Conservation (phyloP, 768 basidiomycete genomes). For the Lactarius evosmus region DNA sequence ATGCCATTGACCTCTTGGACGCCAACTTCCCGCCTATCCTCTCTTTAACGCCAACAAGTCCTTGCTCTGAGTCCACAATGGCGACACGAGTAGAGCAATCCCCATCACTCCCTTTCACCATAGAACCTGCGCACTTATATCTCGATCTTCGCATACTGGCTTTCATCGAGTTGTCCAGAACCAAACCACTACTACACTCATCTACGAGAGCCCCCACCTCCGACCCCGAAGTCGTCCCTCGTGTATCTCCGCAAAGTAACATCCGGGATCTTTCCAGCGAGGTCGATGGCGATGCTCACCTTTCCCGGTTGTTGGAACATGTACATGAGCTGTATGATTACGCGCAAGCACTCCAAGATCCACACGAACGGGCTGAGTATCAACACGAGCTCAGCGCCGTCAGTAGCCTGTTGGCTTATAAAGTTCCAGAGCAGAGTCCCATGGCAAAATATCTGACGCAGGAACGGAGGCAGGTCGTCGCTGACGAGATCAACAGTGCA, state of each 20-base stretch:
- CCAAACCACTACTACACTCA: conserved; percentile 55
- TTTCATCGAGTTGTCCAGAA: conserved; percentile 84
- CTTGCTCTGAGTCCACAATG: neutral
- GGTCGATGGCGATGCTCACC: conserved; percentile 39
- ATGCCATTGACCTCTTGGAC: conserved; percentile 64
- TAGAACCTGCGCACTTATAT: conserved; percentile 68
- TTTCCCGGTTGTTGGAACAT: conserved; percentile 48
- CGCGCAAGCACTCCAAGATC: conserved; percentile 52
- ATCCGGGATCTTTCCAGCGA: conserved; percentile 33
- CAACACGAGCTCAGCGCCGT: conserved; percentile 70
- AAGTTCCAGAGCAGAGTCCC: conserved; percentile 71
- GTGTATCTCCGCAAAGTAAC: conserved; percentile 23
- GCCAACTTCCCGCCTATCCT: conserved; percentile 75
- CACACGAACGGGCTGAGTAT: conserved; percentile 59
- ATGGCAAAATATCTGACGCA: conserved; percentile 73
- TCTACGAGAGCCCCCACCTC: conserved; percentile 14
- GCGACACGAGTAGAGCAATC: conserved; percentile 27
- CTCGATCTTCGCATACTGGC: conserved; percentile 85
- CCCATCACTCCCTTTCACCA: conserved; percentile 51
- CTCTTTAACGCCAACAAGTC: conserved; percentile 20
- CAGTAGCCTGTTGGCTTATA: conserved; percentile 78
- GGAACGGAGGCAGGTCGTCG: conserved; percentile 74
- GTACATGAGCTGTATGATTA: conserved; percentile 67
- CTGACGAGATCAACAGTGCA: conserved; percentile 84
- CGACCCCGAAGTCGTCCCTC: conserved; percentile 23